Evolutionary conservation across 371 early-diverging fungal genomes (phyloP).

Genomic region (Zychaea mexicana): DNA sequence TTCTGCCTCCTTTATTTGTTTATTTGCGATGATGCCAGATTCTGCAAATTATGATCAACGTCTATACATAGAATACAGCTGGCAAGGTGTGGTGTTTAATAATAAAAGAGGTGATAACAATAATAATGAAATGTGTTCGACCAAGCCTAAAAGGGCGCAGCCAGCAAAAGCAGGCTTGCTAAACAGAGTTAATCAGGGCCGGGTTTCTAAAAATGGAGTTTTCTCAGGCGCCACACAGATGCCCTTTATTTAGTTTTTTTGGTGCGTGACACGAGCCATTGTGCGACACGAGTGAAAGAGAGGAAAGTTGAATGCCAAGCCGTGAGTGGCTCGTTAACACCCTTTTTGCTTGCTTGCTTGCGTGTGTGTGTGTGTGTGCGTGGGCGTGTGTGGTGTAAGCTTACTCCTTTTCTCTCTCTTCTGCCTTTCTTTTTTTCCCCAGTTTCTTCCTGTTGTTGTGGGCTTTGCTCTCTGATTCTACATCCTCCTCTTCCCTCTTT

Average conservation of each 20-base stretch:
- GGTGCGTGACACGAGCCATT: too few species aligned
- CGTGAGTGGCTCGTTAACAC: slow-evolving; percentile 3
- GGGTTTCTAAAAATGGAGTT: not conserved
- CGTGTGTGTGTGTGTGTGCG: too few species aligned
- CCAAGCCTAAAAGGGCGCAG: not conserved
- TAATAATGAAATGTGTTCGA: too few species aligned
- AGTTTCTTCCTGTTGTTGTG: too few species aligned
- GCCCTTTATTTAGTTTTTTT: too few species aligned
- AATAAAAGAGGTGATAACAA: too few species aligned
- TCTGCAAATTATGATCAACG: too few species aligned
- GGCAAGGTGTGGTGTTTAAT: too few species aligned
- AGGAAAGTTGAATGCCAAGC: not conserved
- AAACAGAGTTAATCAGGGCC: not conserved
- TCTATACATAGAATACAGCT: too few species aligned
- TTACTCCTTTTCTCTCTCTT: not conserved
- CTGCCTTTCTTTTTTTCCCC: not conserved
- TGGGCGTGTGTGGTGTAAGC: too few species aligned
- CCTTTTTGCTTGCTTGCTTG: not conserved
- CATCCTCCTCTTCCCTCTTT: not conserved
- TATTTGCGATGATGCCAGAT: too few species aligned
- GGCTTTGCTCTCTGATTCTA: not conserved
- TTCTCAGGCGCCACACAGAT: not conserved
- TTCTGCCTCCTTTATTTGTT: too few species aligned
- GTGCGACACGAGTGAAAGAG: not conserved
- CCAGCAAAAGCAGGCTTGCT: not conserved